Conservation (phyloP, 805 yeast genomes). For the Teunomyces pallodes region DNA sequence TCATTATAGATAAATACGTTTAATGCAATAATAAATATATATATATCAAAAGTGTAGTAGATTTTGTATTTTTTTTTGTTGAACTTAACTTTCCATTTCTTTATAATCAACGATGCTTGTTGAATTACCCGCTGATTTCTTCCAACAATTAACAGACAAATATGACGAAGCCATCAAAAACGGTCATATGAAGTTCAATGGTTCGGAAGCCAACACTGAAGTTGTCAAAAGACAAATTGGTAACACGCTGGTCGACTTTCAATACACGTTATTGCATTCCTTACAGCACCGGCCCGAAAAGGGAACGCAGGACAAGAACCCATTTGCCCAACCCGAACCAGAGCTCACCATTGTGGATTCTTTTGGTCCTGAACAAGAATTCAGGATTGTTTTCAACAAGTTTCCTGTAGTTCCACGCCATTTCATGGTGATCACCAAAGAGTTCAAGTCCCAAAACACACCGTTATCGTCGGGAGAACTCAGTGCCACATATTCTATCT, state of each 20-base stretch:
- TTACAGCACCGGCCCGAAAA: conserved; percentile 40
- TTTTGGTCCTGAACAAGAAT: conserved; percentile 50
- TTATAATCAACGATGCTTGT: conserved; percentile 14
- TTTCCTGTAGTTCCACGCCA: conserved; percentile 83
- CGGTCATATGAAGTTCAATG: conserved; percentile 51
- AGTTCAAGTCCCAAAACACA: conserved; percentile 67
- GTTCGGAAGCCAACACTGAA: conserved; percentile 39
- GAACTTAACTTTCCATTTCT: not conserved
- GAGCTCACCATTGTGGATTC: conserved; percentile 59
- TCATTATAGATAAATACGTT: not conserved
- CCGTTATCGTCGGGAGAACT: conserved; percentile 75
- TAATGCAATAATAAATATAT: not conserved
- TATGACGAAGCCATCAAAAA: conserved; percentile 48
- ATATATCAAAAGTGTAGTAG: no score
- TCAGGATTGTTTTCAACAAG: conserved; percentile 73
- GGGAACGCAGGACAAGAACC: conserved; percentile 50
- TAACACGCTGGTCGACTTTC: conserved; percentile 17
- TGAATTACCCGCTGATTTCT: conserved; percentile 39
- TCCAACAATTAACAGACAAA: conserved; percentile 29
- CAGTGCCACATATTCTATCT: conserved; percentile 51
- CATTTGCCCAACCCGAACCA: conserved; percentile 80
- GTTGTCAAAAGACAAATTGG: conserved; percentile 21
- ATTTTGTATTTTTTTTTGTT: not conserved
- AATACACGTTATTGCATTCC: conserved; percentile 32
- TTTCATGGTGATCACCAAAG: conserved; percentile 72